Evolutionary conservation across 2,329 filamentous ascomycete species (phyloP).

Genomic region (Sporothrix brunneoviolacea): DNA sequence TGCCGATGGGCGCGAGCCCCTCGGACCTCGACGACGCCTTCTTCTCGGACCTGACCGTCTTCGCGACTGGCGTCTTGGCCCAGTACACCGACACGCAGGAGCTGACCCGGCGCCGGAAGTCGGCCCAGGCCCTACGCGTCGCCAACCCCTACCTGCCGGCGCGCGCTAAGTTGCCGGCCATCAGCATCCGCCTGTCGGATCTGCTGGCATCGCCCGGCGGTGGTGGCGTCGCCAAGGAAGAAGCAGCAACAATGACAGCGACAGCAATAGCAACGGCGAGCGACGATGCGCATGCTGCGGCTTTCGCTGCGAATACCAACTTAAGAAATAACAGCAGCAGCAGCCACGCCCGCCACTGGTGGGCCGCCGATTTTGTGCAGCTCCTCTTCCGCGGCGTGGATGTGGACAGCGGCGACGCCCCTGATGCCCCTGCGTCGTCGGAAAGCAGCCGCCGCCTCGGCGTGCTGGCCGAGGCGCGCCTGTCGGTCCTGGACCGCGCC

Average conservation of each 20-base stretch:
- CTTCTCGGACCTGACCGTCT: conserved; percentile 46
- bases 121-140: conserved; percentile 28
- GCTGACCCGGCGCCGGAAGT: conserved; percentile 39
- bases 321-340: too few relatives aligned
- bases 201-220: conserved; percentile 23
- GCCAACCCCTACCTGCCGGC: conserved; percentile 34
- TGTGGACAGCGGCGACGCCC: conserved; percentile 26
- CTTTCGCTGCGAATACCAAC: too few relatives aligned
- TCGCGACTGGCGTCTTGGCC: conserved; percentile 44
- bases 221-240: not conserved
- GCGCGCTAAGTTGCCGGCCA: conserved; percentile 40
- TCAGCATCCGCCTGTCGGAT: conserved; percentile 44
- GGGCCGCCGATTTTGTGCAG: conserved; percentile 54
- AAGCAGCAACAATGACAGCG: too few relatives aligned
- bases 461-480: conserved; percentile 45
- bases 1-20: conserved; percentile 28
- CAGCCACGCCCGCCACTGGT: conserved; percentile 29
- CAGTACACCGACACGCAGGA: conserved; percentile 44
- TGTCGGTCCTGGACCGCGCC: conserved; percentile 45
- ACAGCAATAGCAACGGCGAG: too few relatives aligned
- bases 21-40: conserved; percentile 42
- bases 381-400: conserved; percentile 49
- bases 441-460: conserved; percentile 23
- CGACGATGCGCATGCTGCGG: too few relatives aligned
- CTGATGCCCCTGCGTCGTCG: not conserved